phyloP scores from a whole-genome alignment of 2,329 filamentous ascomycete genomes.

The Karstenula rhodostoma region DNA sequence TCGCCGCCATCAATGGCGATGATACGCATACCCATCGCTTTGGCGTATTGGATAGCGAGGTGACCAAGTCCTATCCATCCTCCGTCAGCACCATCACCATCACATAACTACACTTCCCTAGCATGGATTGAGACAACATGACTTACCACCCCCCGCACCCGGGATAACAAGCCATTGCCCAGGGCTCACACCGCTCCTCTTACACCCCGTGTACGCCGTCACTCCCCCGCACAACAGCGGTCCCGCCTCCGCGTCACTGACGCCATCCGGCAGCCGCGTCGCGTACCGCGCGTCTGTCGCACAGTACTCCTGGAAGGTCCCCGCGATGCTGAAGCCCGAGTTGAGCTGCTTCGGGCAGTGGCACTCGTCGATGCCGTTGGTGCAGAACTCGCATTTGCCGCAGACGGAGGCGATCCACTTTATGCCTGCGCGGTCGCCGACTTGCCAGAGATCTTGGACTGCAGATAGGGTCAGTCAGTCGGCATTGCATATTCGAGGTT shows the following conservation, averaged over 20 bases:
- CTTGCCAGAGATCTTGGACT: constrained; percentile 69
- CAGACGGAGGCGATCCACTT: constrained; percentile 88
- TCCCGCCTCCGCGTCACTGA: constrained; percentile 56
- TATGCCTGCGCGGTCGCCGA: constrained; percentile 61
- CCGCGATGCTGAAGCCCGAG: constrained; percentile 66
- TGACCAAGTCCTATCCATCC: constrained; percentile 31
- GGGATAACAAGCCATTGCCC: constrained; percentile 52
- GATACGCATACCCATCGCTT: constrained; percentile 64
- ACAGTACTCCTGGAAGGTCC: constrained; percentile 54
- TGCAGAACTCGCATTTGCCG: constrained; percentile 82
- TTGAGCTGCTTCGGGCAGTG: constrained; percentile 64
- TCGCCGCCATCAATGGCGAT: constrained; percentile 64
- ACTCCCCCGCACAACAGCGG: constrained; percentile 59
- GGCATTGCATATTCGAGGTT: too few relatives aligned
- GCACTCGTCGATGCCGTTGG: constrained; percentile 61
- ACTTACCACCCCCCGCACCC: constrained; percentile 47
- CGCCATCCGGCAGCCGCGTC: constrained; percentile 54
- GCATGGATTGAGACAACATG: background rate
- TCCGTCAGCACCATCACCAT: constrained; percentile 56
- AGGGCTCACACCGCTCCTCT: constrained; percentile 47
- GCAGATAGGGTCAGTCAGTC: background rate
- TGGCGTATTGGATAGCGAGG: constrained; percentile 49
- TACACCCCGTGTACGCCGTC: constrained; percentile 58
- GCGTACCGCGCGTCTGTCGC: constrained; percentile 57
- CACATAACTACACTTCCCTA: background rate